These are phyloP conservation scores for Blastobotrys aristatus DNA, from an alignment of 1,139 yeast species.

Conservation along the genomic window DNA sequence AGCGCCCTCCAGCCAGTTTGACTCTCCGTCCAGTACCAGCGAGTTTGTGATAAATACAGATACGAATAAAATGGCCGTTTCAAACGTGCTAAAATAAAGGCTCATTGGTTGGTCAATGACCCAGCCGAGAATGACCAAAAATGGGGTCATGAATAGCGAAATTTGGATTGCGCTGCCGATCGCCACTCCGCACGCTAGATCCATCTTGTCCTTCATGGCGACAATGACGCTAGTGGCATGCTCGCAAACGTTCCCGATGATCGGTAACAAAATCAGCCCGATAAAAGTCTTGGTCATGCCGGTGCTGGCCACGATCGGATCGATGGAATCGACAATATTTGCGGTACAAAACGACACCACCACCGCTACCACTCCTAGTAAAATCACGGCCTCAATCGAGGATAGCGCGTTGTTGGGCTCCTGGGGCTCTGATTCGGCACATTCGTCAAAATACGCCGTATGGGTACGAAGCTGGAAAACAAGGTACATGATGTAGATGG, in stretches of 20 bases:
- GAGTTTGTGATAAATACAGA: conserved; percentile 84
- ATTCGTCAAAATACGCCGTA: conserved; percentile 51
- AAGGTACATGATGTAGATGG: conserved; percentile 73
- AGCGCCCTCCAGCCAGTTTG: conserved; percentile 95
- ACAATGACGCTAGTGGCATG: conserved; percentile 95
- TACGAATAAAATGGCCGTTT: conserved; percentile 83
- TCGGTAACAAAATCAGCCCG: conserved; percentile 88
- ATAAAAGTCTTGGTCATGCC: conserved; percentile 92
- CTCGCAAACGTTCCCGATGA: conserved; percentile 99
- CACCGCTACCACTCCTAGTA: conserved; percentile 59
- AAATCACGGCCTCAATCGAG: conserved; percentile 26
- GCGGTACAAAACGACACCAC: conserved; percentile 89
- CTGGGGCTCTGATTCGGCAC: conserved; percentile 26
- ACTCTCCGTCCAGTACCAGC: conserved; percentile 85
- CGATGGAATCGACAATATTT: conserved; percentile 86
- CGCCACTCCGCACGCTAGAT: conserved; percentile 93
- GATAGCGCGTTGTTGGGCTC: background rate
- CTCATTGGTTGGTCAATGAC: conserved; percentile 85
- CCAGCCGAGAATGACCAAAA: conserved; percentile 93
- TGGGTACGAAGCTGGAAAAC: conserved; percentile 88
- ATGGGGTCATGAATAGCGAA: conserved; percentile 90
- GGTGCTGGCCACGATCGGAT: conserved; percentile 72
- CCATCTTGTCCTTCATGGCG: conserved; percentile 95
- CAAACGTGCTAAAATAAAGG: conserved; percentile 83
- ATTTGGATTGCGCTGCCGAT: conserved; percentile 93